Evolutionary conservation across 1,284 basidiomycete species (phyloP).

Genomic region (Heterobasidion occidentale): DNA sequence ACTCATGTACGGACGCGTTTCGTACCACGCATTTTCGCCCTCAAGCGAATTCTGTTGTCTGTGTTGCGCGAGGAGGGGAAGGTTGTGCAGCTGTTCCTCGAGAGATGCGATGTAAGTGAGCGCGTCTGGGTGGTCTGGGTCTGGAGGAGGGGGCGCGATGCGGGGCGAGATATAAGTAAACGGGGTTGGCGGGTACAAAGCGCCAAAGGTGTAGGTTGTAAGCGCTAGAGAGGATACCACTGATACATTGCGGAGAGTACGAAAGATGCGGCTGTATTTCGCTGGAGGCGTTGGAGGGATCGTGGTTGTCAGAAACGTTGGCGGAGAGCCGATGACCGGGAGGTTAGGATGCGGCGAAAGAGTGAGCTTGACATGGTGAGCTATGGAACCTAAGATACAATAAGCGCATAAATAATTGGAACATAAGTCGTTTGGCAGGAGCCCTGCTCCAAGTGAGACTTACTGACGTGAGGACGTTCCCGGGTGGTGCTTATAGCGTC

Average conservation of each 20-base stretch:
- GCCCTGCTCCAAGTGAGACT: too few species aligned
- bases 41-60: constrained; percentile 19
- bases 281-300: not conserved
- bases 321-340: not conserved
- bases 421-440: too few species aligned
- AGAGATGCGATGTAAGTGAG: constrained; percentile 50
- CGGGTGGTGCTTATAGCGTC: too few species aligned
- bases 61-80: constrained; percentile 54
- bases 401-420: too few species aligned
- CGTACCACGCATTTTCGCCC: constrained; percentile 58
- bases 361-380: not conserved
- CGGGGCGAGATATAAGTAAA: constrained; percentile 64
- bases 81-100: constrained; percentile 61
- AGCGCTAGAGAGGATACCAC: not conserved
- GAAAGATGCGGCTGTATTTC: not conserved
- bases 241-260: not conserved
- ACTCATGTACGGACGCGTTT: constrained; percentile 67
- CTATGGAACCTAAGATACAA: too few species aligned
- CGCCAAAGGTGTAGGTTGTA: constrained; percentile 41
- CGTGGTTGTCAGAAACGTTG: not conserved
- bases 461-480: too few species aligned
- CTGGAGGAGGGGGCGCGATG: constrained; percentile 60
- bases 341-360: not conserved
- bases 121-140: constrained; percentile 56
- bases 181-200: constrained; percentile 56